Evolutionary conservation across 208 protist genomes (phyloP), one percentile per base, ranked within the genome.

Genomic region (Angomonas deanei): DNA sequence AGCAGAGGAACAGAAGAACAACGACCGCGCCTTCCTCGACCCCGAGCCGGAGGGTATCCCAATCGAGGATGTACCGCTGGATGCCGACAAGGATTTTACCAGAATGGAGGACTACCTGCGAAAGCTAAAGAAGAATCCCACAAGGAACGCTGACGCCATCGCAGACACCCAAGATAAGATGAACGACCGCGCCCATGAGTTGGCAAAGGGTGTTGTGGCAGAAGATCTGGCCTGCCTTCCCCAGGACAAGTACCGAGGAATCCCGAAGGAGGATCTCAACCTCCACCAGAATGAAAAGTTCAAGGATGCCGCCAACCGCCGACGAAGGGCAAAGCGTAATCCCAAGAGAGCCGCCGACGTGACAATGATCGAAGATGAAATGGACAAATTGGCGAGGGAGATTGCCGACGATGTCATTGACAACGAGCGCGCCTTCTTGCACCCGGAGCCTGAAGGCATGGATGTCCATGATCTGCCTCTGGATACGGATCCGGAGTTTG

Each of bases 381-480:
- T 94, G 80, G 74, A 91, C 59, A 61, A 38, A 30, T 50, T 81
- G 21, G 85, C 83, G 38, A 59, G 61, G 48, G 72, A 76, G 56
- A 82, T 92, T 36, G 83, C 81, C 3, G 74, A 94, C 57, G 79
- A 89, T 64, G 61, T 84, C 5, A 56, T 94, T 53, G 53, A 61
- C 13, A 67, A 62, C 52, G 78, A 86, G 64, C 82, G 83, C 21
- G 80, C 85, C 39, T 91, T 94, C 64, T 80, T 94, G n/a, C 75
- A 91, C 47, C 60, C 36, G 39, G 72, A 90, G 69, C 80, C 84
- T 24, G 85, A 90, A 64, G 88, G 88, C 33, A 84, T 95, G 80
- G 54, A 64, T 17, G 5, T 92, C 26, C 39, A 66, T 13, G 85
- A 95, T 52, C 13, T 95, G 13, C 84, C 78, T 11, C 80, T 95